Evolutionary conservation across 2,329 filamentous ascomycete species (phyloP), one percentile per base, ranked within the genome.

Genomic region (Helotiales sp.): DNA sequence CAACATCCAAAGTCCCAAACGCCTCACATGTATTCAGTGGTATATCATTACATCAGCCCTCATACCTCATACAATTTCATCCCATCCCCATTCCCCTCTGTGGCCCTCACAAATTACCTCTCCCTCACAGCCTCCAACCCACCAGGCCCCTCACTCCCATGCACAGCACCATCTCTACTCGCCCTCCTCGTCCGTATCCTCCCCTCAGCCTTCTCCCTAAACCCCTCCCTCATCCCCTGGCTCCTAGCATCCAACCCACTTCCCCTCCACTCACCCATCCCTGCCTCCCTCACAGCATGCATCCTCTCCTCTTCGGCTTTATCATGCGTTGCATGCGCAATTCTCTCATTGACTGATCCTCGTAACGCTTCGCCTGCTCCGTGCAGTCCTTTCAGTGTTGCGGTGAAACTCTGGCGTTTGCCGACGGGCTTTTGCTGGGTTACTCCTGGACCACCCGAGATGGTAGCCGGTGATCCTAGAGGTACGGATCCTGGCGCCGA

Each of bases 301-400:
- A 70, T 69, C n/a, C 69, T 57, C 50, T 74, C 73, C 45, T 69
- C 68, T 52, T 74, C 73, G 11, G 65, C 71, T 1, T 62, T 61
- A 32, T 75, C 71, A 52, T 70, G 65, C 26, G 68, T 64, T 0
- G 57, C 66, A 24, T 66, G 65, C 30, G 72, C 73, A 24, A 75
- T 69, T 6, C 47, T 66, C 28, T 52, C 54, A 50, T 75, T 74
- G 3, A 75, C 63, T 8, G 65, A 62, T 17, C 73, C 73, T 34
- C 73, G 45, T 1, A 75, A 20, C 4, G 70, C 73, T 50, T 75
- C 73, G 2, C 70, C 66, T 10, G 72, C 72, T 22, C 73, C 73
- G 37, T 71, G 69, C 0, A 75, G 34, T 8, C 73, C 73, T 45
- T 73, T 73, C 4, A 65, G 22, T 5, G 69, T 69, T 10, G 40